Evolutionary conservation across 75 land plant genomes (phyloP).

Genomic region (Pinus taeda): DNA sequence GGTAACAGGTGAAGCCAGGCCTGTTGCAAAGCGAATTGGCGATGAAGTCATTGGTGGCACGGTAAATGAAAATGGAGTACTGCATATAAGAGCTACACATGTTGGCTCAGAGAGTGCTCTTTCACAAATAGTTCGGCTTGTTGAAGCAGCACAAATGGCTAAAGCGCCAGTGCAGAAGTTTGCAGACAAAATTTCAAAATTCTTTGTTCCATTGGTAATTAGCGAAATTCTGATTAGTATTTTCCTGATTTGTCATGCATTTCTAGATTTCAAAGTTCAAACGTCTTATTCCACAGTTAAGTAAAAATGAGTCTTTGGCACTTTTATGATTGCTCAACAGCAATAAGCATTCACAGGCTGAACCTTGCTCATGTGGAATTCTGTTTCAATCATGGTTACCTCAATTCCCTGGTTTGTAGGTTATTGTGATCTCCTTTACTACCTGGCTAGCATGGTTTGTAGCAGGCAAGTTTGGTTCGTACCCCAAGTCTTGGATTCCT

Average conservation of each 20-base stretch:
- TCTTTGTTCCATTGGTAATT: constrained; percentile 85
- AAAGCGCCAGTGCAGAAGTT: constrained; percentile 92
- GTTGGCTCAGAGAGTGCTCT: constrained; percentile 95
- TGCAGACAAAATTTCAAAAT: constrained; percentile 87
- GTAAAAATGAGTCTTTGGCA: not conserved
- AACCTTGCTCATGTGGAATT: not conserved
- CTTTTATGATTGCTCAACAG: not conserved
- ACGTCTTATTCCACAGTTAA: not conserved
- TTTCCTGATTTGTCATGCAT: not conserved
- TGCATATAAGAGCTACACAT: constrained; percentile 78
- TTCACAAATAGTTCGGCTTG: constrained; percentile 89
- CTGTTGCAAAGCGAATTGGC: constrained; percentile 69
- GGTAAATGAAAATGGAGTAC: constrained; percentile 83
- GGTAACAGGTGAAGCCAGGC: constrained; percentile 92
- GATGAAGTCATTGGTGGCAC: constrained; percentile 97
- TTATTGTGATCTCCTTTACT: constrained; percentile 1
- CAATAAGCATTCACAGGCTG: not conserved
- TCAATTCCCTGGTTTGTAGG: not conserved
- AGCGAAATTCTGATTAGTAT: not conserved
- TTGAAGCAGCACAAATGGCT: constrained; percentile 96
- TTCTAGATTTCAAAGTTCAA: not conserved
- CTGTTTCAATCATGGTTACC: not conserved
- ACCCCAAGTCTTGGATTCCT: constrained; percentile 82
- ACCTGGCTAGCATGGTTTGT: constrained; percentile 91
- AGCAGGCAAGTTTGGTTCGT: constrained; percentile 59